A percentile compares a stretch with the other conserved stretches of the same genome.
Evolutionary conservation across 2,329 filamentous ascomycete species (phyloP).

Genomic region (Arthrobotrys sphaeroides): DNA sequence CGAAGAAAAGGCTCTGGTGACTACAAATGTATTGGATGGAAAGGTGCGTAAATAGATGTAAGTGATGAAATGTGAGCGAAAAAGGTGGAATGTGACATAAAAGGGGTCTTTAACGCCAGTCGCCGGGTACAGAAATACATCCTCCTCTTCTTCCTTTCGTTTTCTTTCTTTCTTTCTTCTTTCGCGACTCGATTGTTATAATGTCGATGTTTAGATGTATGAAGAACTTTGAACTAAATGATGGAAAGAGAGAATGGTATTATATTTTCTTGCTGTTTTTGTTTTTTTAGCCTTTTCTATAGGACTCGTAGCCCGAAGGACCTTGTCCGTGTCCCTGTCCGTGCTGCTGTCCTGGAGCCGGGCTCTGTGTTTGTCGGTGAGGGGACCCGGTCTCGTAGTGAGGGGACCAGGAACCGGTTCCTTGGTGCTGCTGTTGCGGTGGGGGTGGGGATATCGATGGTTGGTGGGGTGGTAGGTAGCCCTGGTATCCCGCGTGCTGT

Average conservation of each 20-base stretch:
- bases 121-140: not conserved
- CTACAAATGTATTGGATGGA: no score
- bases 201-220: no score
- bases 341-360: constrained; percentile 57
- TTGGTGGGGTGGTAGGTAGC: no score
- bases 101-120: not conserved
- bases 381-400: not conserved
- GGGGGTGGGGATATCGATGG: not conserved
- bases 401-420: constrained; percentile 1
- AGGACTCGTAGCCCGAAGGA: constrained; percentile 25
- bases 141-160: not conserved
- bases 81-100: not conserved
- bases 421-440: constrained; percentile 17
- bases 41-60: no score
- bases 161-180: not conserved
- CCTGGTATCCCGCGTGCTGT: not conserved
- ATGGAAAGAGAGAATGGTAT: not conserved
- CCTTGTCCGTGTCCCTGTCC: constrained; percentile 61
- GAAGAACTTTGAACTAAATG: no score
- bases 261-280: not conserved
- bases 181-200: not conserved
- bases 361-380: not conserved
- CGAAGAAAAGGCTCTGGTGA: no score
- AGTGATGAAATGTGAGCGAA: not conserved
- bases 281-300: constrained; percentile 47